A percentile compares a stretch with the other conserved stretches of the same genome.
phyloP scores from a whole-genome alignment of 176 grass and related monocot genomes.

The Carex scoparia region DNA sequence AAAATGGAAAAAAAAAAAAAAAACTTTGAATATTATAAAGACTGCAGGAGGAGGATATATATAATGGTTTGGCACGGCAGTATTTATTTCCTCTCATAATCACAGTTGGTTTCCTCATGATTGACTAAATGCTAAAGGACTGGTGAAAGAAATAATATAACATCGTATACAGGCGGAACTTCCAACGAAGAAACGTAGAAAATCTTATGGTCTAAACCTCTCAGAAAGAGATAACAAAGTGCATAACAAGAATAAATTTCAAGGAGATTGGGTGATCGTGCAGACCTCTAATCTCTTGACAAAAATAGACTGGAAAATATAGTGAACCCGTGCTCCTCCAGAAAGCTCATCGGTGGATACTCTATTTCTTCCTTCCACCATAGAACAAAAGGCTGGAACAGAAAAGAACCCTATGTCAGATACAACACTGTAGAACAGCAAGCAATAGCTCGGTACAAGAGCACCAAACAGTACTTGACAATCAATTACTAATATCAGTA shows the following conservation, averaged over 20 bases:
- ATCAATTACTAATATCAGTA: neutral
- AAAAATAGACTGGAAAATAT: slow-evolving; percentile 98
- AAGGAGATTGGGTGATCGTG: neutral
- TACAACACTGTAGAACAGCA: neutral
- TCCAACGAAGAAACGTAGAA: neutral
- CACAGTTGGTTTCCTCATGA: neutral
- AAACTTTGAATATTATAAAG: neutral
- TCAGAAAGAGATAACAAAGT: neutral
- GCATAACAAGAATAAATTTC: slow-evolving; percentile 12
- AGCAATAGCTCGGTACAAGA: neutral
- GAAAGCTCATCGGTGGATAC: slow-evolving; percentile 86
- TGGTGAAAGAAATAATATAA: neutral
- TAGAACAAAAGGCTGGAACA: slow-evolving; percentile 81
- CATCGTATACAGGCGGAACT: neutral
- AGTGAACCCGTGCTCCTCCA: slow-evolving; percentile 93
- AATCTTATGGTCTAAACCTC: neutral
- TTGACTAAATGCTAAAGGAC: neutral
- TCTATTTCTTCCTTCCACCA: slow-evolving; percentile 87
- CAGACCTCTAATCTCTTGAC: slow-evolving; percentile 87
- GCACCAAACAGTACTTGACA: neutral
- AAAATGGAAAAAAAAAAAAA: neutral
- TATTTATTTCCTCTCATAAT: neutral
- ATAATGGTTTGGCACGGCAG: neutral
- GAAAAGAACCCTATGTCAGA: slow-evolving; percentile 22
- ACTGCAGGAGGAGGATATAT: too few species aligned